Evolutionary conservation across 2,329 filamentous ascomycete species (phyloP).

Genomic region (Diaporthe batatas): DNA sequence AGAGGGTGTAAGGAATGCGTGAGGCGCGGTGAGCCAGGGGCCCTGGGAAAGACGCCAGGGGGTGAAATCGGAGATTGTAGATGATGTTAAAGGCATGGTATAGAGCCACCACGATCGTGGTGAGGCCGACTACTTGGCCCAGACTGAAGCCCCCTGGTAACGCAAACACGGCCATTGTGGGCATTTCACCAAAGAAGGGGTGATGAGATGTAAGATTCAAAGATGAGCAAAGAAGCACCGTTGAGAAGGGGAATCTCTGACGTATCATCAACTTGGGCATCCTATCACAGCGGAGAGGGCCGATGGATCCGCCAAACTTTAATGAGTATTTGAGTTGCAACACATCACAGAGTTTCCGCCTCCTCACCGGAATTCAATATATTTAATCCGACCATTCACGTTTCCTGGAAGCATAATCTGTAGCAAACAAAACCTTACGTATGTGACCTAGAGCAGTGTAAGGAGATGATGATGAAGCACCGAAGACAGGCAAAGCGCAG

Average conservation of each 20-base stretch:
- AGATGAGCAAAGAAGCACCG: not conserved
- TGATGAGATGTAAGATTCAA: too few relatives aligned
- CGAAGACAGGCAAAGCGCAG: too few relatives aligned
- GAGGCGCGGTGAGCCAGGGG: not conserved
- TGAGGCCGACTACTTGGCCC: not conserved
- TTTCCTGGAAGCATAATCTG: not conserved
- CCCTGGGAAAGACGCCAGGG: slow-evolving; percentile 1
- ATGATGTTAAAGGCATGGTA: slow-evolving; percentile 16
- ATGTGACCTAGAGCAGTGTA: too few relatives aligned
- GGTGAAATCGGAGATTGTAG: slow-evolving; percentile 8
- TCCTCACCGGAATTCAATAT: not conserved
- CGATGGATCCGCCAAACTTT: slow-evolving; percentile 18
- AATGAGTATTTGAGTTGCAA: not conserved
- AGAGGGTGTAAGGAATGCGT: slow-evolving; percentile 16
- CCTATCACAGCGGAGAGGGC: not conserved
- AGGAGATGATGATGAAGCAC: too few relatives aligned
- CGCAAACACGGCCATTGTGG: not conserved
- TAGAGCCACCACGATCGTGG: not conserved
- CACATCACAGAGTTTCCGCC: not conserved
- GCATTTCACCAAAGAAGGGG: not conserved
- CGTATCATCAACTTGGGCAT: not conserved
- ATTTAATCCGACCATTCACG: not conserved
- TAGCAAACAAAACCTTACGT: not conserved
- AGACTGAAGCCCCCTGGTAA: not conserved
- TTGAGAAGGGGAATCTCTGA: not conserved